Evolutionary conservation across 139 green algal genomes (phyloP).

Genomic region (Choricystis sp.): DNA sequence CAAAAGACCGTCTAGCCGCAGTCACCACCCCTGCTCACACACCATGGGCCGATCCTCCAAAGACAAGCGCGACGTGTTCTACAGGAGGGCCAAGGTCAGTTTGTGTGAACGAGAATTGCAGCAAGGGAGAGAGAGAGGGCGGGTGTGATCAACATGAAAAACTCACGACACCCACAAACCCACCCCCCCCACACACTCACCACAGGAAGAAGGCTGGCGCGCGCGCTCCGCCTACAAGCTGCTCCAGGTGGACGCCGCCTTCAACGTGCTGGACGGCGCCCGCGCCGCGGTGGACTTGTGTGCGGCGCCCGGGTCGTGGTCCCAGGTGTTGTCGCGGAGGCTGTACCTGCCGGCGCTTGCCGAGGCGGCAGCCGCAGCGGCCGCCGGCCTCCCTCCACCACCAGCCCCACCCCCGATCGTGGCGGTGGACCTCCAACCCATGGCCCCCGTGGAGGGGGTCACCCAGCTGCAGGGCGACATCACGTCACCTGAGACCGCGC

Average conservation of each 20-base stretch:
- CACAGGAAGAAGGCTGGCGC: conserved; percentile 96
- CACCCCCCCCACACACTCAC: no score
- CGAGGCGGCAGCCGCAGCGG: conserved; percentile 4
- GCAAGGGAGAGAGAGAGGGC: no score
- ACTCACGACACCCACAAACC: no score
- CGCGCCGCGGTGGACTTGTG: conserved; percentile 89
- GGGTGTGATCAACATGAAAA: no score
- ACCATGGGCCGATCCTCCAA: conserved; percentile 55
- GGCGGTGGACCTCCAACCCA: conserved; percentile 94
- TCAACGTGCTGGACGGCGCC: conserved; percentile 62
- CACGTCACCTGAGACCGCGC: conserved; percentile 45
- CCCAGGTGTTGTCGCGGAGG: conserved; percentile 48
- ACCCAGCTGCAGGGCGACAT: conserved; percentile 89
- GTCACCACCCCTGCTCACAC: no score
- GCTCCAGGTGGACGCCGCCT: conserved; percentile 93
- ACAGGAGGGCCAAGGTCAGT: conserved; percentile 89
- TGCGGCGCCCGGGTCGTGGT: conserved; percentile 90
- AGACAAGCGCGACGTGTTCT: conserved; percentile 93
- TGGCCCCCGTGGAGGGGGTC: conserved; percentile 93
- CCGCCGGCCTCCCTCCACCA: conserved; percentile 70
- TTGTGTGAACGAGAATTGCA: no score
- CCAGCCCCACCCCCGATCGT: conserved; percentile 74
- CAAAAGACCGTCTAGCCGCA: no score
- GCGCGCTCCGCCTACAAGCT: conserved; percentile 92
- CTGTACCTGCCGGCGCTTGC: conserved; percentile 75